Evolutionary conservation across 2,329 filamentous ascomycete species (phyloP).

Genomic region (Aspergillus sp.): DNA sequence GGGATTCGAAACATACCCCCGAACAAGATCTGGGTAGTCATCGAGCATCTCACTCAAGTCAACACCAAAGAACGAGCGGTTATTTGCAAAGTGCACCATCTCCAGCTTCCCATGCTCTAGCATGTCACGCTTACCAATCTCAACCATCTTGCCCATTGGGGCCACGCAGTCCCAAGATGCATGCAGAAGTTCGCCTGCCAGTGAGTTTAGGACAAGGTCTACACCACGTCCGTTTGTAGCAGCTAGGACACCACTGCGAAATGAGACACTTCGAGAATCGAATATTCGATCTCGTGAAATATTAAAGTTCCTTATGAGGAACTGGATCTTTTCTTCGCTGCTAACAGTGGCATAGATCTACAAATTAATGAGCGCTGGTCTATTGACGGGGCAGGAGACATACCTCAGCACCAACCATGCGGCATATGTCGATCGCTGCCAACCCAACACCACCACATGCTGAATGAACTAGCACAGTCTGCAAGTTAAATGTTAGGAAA

Average conservation of each 20-base stretch:
- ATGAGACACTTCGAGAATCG: constrained; percentile 24
- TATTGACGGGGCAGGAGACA: neutral
- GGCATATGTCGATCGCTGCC: constrained; percentile 32
- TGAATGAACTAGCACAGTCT: constrained; percentile 37
- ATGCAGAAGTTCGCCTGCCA: constrained; percentile 21
- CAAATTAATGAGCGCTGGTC: neutral
- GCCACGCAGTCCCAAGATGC: constrained; percentile 31
- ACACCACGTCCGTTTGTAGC: constrained; percentile 34
- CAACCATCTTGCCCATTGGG: constrained; percentile 29
- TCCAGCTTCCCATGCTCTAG: constrained; percentile 28
- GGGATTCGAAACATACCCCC: neutral
- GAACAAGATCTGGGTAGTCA: neutral
- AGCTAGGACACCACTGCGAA: constrained; percentile 23
- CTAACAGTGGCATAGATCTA: constrained; percentile 18
- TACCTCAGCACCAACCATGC: constrained; percentile 32
- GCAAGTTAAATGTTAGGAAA: too few relatives aligned
- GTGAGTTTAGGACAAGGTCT: constrained; percentile 33
- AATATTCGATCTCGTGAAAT: constrained; percentile 38
- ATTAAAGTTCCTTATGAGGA: constrained; percentile 4
- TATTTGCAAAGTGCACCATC: constrained; percentile 5
- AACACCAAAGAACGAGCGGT: constrained; percentile 14
- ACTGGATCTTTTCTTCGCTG: constrained; percentile 12
- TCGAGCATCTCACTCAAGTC: constrained; percentile 3
- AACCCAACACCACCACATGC: constrained; percentile 34
- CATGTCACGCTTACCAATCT: constrained; percentile 34